Conservation (phyloP, 2,329 filamentous ascomycete species). For the Exophiala sp. region DNA sequence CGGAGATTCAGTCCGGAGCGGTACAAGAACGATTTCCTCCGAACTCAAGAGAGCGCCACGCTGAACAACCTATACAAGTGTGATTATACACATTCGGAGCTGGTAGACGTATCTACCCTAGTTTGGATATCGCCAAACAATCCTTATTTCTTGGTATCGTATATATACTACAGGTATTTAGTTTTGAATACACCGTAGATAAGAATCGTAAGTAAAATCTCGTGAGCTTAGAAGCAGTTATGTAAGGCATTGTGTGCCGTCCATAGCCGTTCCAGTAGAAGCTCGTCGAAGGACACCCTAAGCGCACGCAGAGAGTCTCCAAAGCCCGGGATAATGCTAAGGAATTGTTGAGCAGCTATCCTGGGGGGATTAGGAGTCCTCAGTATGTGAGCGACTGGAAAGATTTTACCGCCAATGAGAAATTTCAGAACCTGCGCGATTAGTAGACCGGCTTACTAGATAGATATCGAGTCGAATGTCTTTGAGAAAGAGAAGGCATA, state of each 20-base stretch:
- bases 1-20: slow-evolving; percentile 31
- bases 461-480: too few relatives aligned
- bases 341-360: neutral
- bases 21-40: slow-evolving; percentile 30
- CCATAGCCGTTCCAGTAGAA: neutral
- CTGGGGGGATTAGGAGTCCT: neutral
- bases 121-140: slow-evolving; percentile 30
- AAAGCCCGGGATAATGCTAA: neutral
- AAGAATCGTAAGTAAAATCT: neutral
- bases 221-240: neutral
- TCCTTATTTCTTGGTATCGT: slow-evolving; percentile 52
- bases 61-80: slow-evolving; percentile 25
- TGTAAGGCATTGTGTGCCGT: neutral
- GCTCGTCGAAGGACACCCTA: neutral
- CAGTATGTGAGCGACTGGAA: neutral
- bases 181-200: neutral
- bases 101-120: slow-evolving; percentile 41
- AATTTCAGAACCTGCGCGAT: neutral
- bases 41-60: slow-evolving; percentile 34
- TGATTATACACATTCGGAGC: slow-evolving; percentile 51
- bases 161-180: slow-evolving; percentile 38
- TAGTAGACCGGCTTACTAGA: too few relatives aligned
- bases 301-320: neutral
- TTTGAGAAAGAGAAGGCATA: too few relatives aligned
- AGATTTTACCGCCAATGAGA: neutral